Evolutionary conservation across 176 grass and related monocot genomes (phyloP), one percentile per base, ranked within the genome.

Genomic region (Carex cristatella): DNA sequence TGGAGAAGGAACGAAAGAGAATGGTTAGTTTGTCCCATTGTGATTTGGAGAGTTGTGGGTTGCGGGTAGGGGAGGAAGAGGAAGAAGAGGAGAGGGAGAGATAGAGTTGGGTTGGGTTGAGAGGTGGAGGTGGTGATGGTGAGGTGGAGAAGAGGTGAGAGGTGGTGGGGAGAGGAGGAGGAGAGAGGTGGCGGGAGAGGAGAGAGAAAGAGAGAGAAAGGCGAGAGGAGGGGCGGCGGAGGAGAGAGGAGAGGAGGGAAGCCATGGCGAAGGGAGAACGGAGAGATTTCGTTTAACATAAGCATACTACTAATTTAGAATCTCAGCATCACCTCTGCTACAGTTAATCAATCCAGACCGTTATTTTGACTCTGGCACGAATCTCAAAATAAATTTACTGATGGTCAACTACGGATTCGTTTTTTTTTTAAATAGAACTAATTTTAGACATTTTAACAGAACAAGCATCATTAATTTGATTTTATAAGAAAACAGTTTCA

Each of bases 1-100:
- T 90, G 63, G 86, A 84, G 83, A 98, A 98, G 80, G 79, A 69
- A 74, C 89, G 93, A 67, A 93, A 66, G 62, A 95, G 78, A 30
- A 4, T 10, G 31, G 72, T 13, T 15, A 92, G 69, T 31, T 88
- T 32, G 63, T 93, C 89, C 89, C 93, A 90, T 61, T 86, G 85
- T 62, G 88, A 74, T 82, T 94, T 94, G 3, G 75, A 76, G 53
- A 90, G 86, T 37, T 60, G 88, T 49, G 69, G 15, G n/a, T 61
- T 35, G 27, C 61, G 35, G 4, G 79, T 31, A 9, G 62, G 10
- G 37, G 86, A 69, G 19, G 33, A 60, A 91, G 0, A 98, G 73
- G 78, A 93, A 23, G 23, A 23, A 40, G 38, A 60, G n/a, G 86
- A 91, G 0, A 98, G 73, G 78, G 93, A 85, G 69, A 65, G 75